Conservation (phyloP, 768 basidiomycete species). For the Xerocomus brunneocitrinus region DNA sequence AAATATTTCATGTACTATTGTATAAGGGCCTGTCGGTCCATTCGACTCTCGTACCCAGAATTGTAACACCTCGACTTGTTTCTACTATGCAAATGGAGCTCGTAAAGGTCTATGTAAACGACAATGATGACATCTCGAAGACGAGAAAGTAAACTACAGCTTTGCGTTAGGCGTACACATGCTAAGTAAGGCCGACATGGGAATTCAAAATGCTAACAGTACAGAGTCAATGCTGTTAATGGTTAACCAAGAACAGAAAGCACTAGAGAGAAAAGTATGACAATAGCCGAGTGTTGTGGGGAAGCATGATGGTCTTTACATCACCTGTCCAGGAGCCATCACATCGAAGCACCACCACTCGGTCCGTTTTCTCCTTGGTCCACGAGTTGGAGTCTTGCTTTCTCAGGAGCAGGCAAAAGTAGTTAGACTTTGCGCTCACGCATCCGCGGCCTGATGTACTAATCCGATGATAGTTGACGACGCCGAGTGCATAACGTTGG, state of each 20-base stretch:
- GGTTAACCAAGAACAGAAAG: not conserved
- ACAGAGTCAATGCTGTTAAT: too few relatives aligned
- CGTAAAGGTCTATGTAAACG: too few relatives aligned
- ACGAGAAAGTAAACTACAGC: too few relatives aligned
- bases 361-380: not conserved
- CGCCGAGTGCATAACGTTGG: not conserved
- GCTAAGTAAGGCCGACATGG: too few relatives aligned
- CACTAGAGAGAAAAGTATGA: not conserved
- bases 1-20: too few relatives aligned
- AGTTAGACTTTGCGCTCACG: not conserved
- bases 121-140: too few relatives aligned
- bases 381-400: not conserved
- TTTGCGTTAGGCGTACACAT: too few relatives aligned
- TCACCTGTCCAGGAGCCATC: not conserved
- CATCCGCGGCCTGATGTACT: not conserved
- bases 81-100: too few relatives aligned
- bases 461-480: not conserved
- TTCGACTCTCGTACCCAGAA: too few relatives aligned
- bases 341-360: not conserved
- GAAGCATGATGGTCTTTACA: not conserved
- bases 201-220: too few relatives aligned
- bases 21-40: too few relatives aligned
- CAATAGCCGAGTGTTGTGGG: not conserved
- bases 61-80: too few relatives aligned
- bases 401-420: not conserved